Base-by-base conservation (phyloP, 108 stramenopile species). In the Pseudonitzschia multiseries region DNA sequence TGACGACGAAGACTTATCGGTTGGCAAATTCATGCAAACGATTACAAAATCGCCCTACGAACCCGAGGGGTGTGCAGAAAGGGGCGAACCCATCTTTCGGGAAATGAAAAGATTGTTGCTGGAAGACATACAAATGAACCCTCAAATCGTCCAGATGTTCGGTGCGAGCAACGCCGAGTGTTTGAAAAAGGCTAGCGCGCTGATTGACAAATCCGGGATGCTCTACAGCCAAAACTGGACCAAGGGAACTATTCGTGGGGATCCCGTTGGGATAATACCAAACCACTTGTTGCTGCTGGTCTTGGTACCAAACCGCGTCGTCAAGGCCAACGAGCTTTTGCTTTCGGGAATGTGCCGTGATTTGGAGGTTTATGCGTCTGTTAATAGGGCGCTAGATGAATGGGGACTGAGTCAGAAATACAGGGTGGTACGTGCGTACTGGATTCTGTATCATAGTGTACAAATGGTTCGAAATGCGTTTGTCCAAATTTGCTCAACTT, bases 191-290 rank as follows among this genome's bases (percentile, higher is more conserved):
- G 68, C 73, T 32, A 43, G 73, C 57, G 61, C 43, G 20, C 43
- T 72, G 21, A 65, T 79, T 29, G 79, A 79, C 9, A 72, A 79
- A 56, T 79, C 79, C 0, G 79, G 79, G 10, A 74, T 79, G 72
- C 68, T 79, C 24, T 79, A 74, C 42, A 70, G 73, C 42, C 73
- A 79, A 70, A 68, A 69, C 61, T 79, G 79, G 79, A 41, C 22
- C 4, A 68, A 69, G 28, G 79, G 79, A 18, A 70, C 66, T 31
- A 70, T 79, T 51, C 79, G 73, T 48, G 79, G 79, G 8, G 57
- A 74, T 32, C 24, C 64, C 9, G 40, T 79, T 63, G 79, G 79
- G 29, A 65, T 50, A 28, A 56, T 79, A 26, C 72, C 79, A 15
- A 70, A 64, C 26, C 72, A 79, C 22, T 43, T 73, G 36, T 44